These are phyloP conservation scores for Lachancea sp. DNA, from an alignment of 805 yeast species.

Conservation along the genomic window DNA sequence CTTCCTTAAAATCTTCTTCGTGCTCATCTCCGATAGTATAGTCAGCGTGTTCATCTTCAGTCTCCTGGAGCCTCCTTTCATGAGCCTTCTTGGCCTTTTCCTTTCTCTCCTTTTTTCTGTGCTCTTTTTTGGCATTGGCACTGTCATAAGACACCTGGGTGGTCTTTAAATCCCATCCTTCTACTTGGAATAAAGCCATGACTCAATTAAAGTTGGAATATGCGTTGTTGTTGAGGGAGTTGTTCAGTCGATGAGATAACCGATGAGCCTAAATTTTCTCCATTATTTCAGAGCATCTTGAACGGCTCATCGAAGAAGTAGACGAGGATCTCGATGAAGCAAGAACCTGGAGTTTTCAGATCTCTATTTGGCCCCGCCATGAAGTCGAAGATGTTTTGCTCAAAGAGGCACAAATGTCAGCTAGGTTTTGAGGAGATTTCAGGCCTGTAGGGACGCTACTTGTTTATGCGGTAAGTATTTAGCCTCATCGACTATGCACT, in stretches of 20 bases:
- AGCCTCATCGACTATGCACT: too few species aligned
- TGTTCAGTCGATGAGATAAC: too few species aligned
- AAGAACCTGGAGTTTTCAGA: not conserved
- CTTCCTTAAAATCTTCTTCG: conserved; percentile 9
- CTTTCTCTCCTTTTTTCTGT: conserved; percentile 22
- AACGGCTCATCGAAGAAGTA: conserved; percentile 3
- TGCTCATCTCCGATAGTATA: conserved; percentile 15
- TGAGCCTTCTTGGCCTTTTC: conserved; percentile 21
- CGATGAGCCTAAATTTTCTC: conserved; percentile 6
- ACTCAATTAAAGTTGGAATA: not conserved
- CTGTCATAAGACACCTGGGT: conserved; percentile 46
- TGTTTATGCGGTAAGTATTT: too few species aligned
- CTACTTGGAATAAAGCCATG: conserved; percentile 72
- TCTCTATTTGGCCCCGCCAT: not conserved
- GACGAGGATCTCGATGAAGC: not conserved
- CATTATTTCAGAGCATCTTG: not conserved
- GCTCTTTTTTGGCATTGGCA: conserved; percentile 25
- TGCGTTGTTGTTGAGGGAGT: not conserved
- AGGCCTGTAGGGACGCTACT: too few species aligned
- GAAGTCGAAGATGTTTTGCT: too few species aligned
- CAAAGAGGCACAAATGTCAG: too few species aligned
- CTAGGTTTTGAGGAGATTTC: too few species aligned
- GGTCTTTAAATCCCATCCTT: conserved; percentile 70
- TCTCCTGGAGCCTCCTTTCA: conserved; percentile 8
- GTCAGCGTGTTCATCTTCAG: conserved; percentile 3